Evolutionary conservation across 2,329 filamentous ascomycete genomes (phyloP).

Genomic region (Diaporthe batatas): DNA sequence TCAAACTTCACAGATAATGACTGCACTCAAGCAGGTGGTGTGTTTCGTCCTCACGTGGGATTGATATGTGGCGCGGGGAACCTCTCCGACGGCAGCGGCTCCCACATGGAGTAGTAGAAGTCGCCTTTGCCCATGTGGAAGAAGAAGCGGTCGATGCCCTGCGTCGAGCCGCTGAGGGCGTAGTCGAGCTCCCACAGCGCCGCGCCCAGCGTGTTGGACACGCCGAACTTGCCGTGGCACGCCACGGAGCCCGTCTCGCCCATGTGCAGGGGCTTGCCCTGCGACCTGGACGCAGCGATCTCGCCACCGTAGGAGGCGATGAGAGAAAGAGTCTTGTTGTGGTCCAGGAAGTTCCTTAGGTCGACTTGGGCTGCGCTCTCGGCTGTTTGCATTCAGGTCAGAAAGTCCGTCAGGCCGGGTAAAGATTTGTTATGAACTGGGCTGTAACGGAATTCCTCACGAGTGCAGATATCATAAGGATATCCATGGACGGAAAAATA

Average conservation of each 20-base stretch:
- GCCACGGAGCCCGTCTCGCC: not conserved
- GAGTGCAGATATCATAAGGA: not conserved
- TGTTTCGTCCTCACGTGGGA: not conserved
- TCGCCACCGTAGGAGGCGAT: not conserved
- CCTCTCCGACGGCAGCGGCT: not conserved
- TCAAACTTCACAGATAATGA: no score
- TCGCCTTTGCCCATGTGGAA: not conserved
- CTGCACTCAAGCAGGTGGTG: not conserved
- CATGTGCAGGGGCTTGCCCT: not conserved
- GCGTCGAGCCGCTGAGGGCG: not conserved
- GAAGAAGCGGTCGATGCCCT: not conserved
- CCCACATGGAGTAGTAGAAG: not conserved
- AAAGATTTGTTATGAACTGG: not conserved
- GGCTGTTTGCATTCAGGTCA: not conserved
- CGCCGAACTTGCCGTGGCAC: not conserved
- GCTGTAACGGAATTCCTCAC: not conserved
- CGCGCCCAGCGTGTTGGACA: not conserved
- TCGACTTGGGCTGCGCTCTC: not conserved
- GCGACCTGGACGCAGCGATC: not conserved
- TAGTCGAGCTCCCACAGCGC: not conserved
- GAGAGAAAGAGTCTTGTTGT: not conserved
- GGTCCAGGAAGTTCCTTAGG: not conserved
- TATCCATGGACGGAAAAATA: not conserved
- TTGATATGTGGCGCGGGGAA: not conserved
- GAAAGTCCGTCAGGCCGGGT: not conserved